These are phyloP conservation scores for Plectosphaerella plurivora DNA, from an alignment of 2,329 filamentous ascomycete genomes.

Conservation along the genomic window DNA sequence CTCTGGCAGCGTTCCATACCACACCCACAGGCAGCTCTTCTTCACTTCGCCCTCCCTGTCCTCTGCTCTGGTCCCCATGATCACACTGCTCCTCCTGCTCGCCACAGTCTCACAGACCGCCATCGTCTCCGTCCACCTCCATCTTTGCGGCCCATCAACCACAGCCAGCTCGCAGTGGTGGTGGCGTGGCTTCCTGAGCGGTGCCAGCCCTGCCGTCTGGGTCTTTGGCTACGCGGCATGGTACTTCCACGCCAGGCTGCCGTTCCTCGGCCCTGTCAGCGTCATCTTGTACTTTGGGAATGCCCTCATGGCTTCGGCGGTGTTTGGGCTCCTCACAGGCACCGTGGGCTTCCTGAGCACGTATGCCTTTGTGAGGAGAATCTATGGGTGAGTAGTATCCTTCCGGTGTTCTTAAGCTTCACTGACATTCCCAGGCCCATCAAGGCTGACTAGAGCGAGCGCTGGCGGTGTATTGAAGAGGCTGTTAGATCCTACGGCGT, in stretches of 20 bases:
- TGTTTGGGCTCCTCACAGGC: conserved; percentile 77
- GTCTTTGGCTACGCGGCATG: conserved; percentile 78
- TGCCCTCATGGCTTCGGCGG: conserved; percentile 73
- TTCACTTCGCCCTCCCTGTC: conserved; percentile 63
- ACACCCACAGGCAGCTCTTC: conserved; percentile 37
- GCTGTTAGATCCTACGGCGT: no score
- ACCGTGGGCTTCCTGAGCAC: conserved; percentile 81
- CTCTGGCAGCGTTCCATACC: conserved; percentile 49
- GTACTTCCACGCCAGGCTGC: conserved; percentile 78
- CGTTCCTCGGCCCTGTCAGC: conserved; percentile 76
- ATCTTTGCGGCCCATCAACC: conserved; percentile 56
- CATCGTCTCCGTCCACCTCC: conserved; percentile 76
- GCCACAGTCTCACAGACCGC: conserved; percentile 79
- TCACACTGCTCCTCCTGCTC: conserved; percentile 49
- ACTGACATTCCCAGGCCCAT: background rate
- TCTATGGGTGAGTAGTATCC: conserved; percentile 66
- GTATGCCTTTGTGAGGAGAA: conserved; percentile 77
- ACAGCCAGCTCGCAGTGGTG: conserved; percentile 87
- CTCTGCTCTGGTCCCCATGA: background rate
- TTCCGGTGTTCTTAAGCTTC: background rate
- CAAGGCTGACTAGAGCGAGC: background rate
- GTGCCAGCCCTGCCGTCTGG: conserved; percentile 73
- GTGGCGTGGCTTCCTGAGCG: conserved; percentile 84
- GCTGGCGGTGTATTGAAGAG: no score
- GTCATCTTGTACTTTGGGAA: conserved; percentile 82